Conservation (phyloP, 495 filamentous ascomycete species). For the Thermochaetoides thermophila region DNA sequence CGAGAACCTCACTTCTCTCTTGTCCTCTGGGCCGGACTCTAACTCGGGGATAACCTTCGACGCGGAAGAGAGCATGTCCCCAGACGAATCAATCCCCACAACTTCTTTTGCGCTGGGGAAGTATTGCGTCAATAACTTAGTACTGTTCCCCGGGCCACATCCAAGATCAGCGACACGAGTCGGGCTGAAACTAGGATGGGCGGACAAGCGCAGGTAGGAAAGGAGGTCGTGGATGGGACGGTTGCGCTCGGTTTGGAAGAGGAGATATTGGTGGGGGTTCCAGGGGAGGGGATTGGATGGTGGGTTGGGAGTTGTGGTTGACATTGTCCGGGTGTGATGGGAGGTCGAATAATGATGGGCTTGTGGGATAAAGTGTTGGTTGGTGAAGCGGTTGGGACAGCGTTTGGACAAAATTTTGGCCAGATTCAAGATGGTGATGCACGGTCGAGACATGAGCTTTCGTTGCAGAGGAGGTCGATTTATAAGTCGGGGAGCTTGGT, state of each 20-base stretch:
- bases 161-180: slow-evolving; percentile 36
- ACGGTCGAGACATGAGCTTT: no score
- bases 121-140: slow-evolving; percentile 24
- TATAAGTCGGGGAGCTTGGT: no score
- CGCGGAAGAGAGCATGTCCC: slow-evolving; percentile 38
- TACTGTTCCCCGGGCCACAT: slow-evolving; percentile 42
- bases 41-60: slow-evolving; percentile 16
- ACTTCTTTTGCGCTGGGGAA: slow-evolving; percentile 33
- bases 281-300: slow-evolving; percentile 15
- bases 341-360: no score
- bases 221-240: slow-evolving; percentile 8
- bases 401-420: no score
- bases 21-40: no score
- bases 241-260: slow-evolving; percentile 5
- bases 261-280: slow-evolving; percentile 8
- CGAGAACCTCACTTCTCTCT: no score
- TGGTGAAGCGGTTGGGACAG: no score
- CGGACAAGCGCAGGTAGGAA: slow-evolving; percentile 4
- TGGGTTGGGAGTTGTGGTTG: slow-evolving; percentile 13
- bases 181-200: slow-evolving; percentile 9
- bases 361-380: no score
- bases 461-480: no score
- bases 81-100: slow-evolving; percentile 38
- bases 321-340: slow-evolving; percentile 1
- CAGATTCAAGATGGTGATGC: no score